Evolutionary conservation across 2,329 filamentous ascomycete species (phyloP).

Genomic region (Apiospora phragmitis): DNA sequence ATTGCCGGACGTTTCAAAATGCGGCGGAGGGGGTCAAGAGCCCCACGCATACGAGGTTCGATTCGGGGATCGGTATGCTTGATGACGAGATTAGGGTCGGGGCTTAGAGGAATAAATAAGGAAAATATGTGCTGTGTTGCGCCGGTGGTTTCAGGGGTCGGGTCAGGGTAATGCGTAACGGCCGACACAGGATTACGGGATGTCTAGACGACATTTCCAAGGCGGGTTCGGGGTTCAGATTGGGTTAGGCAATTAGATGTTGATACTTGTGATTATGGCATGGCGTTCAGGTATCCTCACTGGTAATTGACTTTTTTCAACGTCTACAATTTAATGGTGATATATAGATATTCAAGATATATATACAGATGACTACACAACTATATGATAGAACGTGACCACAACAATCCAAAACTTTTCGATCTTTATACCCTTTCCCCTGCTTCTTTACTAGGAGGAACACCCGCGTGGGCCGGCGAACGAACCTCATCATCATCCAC

Average conservation of each 20-base stretch:
- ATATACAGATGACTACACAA: not conserved
- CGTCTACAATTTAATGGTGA: no score
- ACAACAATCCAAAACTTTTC: no score
- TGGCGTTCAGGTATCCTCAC: not conserved
- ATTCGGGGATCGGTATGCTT: slow-evolving; percentile 24
- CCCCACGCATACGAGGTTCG: slow-evolving; percentile 26
- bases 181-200: not conserved
- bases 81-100: slow-evolving; percentile 1
- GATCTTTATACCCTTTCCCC: not conserved
- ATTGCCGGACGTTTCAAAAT: slow-evolving; percentile 18
- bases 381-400: not conserved
- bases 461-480: not conserved
- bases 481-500: not conserved
- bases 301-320: not conserved
- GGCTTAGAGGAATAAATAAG: not conserved
- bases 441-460: not conserved
- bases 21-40: slow-evolving; percentile 22
- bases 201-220: not conserved
- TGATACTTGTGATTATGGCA: not conserved
- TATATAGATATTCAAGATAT: not conserved
- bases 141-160: not conserved
- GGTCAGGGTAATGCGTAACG: not conserved
- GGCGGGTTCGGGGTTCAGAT: not conserved
- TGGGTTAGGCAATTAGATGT: not conserved
- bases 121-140: no score